A percentile compares a stretch with the other conserved stretches of the same genome.
Conservation (phyloP, 2,329 filamentous ascomycete species). For the Fonsecaea nubica region DNA sequence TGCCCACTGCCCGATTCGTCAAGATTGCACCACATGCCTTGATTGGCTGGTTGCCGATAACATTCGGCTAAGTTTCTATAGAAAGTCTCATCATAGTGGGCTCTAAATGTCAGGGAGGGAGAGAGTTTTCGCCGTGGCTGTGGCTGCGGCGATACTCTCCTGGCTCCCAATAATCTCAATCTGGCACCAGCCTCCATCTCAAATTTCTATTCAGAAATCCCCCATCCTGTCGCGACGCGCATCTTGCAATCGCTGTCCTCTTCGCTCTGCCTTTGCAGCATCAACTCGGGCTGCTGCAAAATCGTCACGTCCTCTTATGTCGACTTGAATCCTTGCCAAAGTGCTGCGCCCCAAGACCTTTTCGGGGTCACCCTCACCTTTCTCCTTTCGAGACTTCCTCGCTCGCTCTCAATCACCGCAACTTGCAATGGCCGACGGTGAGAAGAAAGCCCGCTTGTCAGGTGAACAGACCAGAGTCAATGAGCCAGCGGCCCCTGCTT, state of each 20-base stretch:
- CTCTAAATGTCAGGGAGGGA: background rate
- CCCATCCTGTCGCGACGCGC: conserved; percentile 2
- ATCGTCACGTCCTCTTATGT: conserved; percentile 17
- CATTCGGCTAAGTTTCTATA: conserved; percentile 5
- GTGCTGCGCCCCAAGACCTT: conserved; percentile 37
- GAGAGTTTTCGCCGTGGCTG: conserved; percentile 2
- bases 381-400: conserved; percentile 57
- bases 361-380: conserved; percentile 51
- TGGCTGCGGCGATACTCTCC: background rate
- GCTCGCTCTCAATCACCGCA: conserved; percentile 47
- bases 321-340: conserved; percentile 27
- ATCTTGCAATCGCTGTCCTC: background rate
- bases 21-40: background rate
- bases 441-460: conserved; percentile 84
- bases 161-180: conserved; percentile 11
- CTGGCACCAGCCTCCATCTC: conserved; percentile 9
- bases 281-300: background rate
- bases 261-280: background rate
- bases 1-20: background rate
- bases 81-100: background rate
- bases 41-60: conserved; percentile 3
- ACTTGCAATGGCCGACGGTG: conserved; percentile 65
- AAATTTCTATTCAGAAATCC: conserved; percentile 4
- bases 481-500: conserved; percentile 63
- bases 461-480: conserved; percentile 71